Percentiles rank a stretch among this genome's conserved stretches.
Evolutionary conservation across 805 yeast genomes (phyloP).

Genomic region (Tetrapisispora iriomotensis): DNA sequence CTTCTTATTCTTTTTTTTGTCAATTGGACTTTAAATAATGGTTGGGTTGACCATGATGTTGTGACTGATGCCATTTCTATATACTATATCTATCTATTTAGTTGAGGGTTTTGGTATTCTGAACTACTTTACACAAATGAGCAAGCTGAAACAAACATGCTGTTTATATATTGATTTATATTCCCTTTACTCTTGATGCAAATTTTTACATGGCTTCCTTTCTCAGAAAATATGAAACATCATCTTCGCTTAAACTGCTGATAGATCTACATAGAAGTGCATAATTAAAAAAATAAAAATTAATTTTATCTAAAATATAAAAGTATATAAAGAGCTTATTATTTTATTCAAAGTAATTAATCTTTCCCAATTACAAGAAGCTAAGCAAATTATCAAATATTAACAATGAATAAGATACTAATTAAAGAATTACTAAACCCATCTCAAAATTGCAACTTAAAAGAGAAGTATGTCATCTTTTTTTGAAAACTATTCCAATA

Average conservation of each 20-base stretch:
- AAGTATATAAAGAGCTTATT: neutral
- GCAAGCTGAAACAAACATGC: neutral
- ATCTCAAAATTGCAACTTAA: constrained; percentile 3
- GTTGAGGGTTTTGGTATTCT: no score
- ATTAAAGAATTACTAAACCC: constrained; percentile 15
- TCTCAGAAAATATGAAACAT: neutral
- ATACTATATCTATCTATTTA: no score
- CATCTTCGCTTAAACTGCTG: neutral
- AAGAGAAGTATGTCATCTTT: constrained; percentile 2
- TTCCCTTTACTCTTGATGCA: neutral
- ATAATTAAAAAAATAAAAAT: neutral
- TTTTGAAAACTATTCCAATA: neutral
- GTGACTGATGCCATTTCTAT: neutral
- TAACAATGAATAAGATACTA: constrained; percentile 13
- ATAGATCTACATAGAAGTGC: neutral
- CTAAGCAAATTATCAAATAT: neutral
- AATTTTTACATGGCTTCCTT: neutral
- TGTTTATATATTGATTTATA: neutral
- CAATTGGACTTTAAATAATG: constrained; percentile 11
- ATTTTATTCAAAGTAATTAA: no score
- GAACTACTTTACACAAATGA: neutral
- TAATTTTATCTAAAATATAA: neutral
- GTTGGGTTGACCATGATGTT: neutral
- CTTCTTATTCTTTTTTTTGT: constrained; percentile 3
- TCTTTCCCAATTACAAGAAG: no score